Conservation (phyloP, 176 grass and related monocot species). For the Oryza meyeriana region DNA sequence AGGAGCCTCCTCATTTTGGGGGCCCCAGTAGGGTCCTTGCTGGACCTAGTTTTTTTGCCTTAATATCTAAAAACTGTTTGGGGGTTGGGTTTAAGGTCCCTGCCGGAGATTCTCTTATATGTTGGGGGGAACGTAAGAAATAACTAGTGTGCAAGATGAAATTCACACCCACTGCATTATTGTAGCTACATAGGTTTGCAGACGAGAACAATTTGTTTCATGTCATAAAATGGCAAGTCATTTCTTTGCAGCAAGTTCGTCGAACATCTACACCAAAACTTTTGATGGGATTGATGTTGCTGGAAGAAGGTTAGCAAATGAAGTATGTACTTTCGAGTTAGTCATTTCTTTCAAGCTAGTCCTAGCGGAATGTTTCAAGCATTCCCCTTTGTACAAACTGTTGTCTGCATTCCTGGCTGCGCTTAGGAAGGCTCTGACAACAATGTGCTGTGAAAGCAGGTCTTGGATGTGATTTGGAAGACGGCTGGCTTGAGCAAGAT, state of each 20-base stretch:
- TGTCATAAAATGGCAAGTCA: not conserved
- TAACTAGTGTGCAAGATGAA: not conserved
- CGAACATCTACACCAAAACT: slow-evolving; percentile 72
- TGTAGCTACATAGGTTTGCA: not conserved
- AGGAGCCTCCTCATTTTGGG: too few relatives aligned
- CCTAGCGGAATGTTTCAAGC: slow-evolving; percentile 22
- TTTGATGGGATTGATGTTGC: slow-evolving; percentile 74
- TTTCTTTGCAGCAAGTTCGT: slow-evolving; percentile 71
- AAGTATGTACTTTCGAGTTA: slow-evolving; percentile 53
- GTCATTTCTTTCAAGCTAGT: slow-evolving; percentile 9
- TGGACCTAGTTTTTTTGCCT: too few relatives aligned
- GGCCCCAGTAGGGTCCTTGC: too few relatives aligned
- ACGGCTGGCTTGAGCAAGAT: slow-evolving; percentile 66
- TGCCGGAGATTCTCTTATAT: too few relatives aligned
- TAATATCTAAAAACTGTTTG: too few relatives aligned
- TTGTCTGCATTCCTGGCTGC: slow-evolving; percentile 11
- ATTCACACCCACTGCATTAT: not conserved
- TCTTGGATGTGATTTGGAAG: slow-evolving; percentile 61
- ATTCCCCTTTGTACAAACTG: slow-evolving; percentile 22
- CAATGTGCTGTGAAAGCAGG: slow-evolving; percentile 45
- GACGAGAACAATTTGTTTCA: not conserved
- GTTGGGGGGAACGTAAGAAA: too few relatives aligned
- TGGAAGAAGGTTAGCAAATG: slow-evolving; percentile 80
- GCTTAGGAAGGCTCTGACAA: slow-evolving; percentile 11
- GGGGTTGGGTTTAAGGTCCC: too few relatives aligned